Evolutionary conservation across 2,329 filamentous ascomycete species (phyloP), one percentile per base, ranked within the genome.

Genomic region (Penicillium palitans): DNA sequence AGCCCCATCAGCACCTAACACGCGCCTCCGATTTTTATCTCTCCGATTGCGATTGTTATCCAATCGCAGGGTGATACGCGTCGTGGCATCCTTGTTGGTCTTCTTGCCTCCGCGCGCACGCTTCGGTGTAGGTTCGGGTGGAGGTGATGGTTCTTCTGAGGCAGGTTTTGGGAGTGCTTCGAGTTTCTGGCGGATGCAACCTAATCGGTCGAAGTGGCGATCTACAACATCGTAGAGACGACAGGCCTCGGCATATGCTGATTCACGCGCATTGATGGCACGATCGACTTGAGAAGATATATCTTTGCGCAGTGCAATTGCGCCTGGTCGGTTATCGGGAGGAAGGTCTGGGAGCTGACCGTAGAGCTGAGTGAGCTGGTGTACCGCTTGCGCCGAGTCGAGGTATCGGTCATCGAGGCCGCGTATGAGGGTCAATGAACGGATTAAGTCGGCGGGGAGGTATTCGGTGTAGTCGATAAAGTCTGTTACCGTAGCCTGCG

Each of bases 391-490:
- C 33, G 78, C 67, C 45, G 76, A 74, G 47, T 75, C 70, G 9
- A 79, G 61, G 58, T 80, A 80, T 42, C 74, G 74, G 59, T 79
- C 73, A 58, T 80, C 78, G 52, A 80, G 72, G 57, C 76, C 76
- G 62, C 80, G 79, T 66, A 88, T 86, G 57, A 88, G 78, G 52
- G 82, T 85, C 54, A 88, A 75, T 61, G 85, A 87, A 66, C 86
- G 85, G 58, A 83, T 80, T 25, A 88, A 77, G 70, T 88, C 85
- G 10, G 85, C 84, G 35, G 86, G 86, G 57, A 87, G 86, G 78
- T 86, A 87, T 74, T 88, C 86, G 61, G 86, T 88, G 74, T 88
- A 88, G 72, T 87, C 85, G 58, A 87, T 83, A 72, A 86, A 88
- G 72, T 88, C 86, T 63, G 84, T 87, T 46, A 88, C 83, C 27